A percentile compares a stretch with the other conserved stretches of the same genome.
Evolutionary conservation across 2,329 filamentous ascomycete species (phyloP).

Genomic region (Scopulariopsis brevicaulis): DNA sequence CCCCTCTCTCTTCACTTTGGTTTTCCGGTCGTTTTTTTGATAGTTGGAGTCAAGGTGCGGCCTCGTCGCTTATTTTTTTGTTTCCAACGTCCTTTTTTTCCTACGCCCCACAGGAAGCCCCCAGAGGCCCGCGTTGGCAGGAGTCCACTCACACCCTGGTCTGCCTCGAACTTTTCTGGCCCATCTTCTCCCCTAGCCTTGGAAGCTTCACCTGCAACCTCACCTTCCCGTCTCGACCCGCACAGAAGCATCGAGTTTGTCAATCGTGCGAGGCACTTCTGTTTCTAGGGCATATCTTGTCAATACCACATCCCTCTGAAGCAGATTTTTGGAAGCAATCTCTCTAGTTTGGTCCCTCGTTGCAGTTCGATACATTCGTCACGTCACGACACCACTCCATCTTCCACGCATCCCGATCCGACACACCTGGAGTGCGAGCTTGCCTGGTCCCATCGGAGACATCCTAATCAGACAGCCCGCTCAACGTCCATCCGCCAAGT

Average conservation of each 20-base stretch:
- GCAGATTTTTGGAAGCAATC: background rate
- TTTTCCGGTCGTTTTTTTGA: background rate
- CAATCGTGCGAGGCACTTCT: background rate
- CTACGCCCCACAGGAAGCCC: background rate
- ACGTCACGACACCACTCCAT: background rate
- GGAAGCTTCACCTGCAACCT: conserved; percentile 4
- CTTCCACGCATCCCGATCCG: background rate
- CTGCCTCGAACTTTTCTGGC: conserved; percentile 5
- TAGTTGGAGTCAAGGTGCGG: background rate
- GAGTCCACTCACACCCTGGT: conserved; percentile 1
- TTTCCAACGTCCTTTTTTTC: background rate
- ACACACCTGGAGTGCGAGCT: background rate
- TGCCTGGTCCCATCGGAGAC: background rate
- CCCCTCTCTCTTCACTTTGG: background rate
- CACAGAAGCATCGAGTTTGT: background rate
- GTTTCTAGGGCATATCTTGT: background rate
- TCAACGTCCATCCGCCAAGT: background rate
- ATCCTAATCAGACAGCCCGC: background rate
- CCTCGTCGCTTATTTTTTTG: background rate
- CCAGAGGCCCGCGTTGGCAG: background rate
- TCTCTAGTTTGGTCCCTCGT: background rate
- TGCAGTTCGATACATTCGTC: background rate
- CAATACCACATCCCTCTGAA: background rate
- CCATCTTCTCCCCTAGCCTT: conserved; percentile 2
- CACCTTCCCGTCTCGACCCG: background rate